These are phyloP conservation scores for Gaultheria prostrata DNA, from an alignment of 148 eudicot species.

Conservation along the genomic window DNA sequence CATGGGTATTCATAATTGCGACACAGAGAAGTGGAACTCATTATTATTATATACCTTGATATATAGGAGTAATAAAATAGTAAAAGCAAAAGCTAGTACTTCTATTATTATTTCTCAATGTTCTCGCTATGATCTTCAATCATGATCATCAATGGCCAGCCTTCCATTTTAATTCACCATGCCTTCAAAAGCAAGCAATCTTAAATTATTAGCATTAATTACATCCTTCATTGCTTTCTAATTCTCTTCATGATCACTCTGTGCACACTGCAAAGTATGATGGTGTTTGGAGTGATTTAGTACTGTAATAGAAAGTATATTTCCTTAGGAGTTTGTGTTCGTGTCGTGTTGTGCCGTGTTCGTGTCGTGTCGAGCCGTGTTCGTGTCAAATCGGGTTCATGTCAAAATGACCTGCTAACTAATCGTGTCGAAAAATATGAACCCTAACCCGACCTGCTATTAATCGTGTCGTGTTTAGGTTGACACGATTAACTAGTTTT, in stretches of 20 bases:
- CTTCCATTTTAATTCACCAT: slow-evolving; percentile 15
- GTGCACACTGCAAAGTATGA: too few species aligned
- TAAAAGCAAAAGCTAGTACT: slow-evolving; percentile 20
- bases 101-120: neutral
- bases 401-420: too few species aligned
- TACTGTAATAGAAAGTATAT: too few species aligned
- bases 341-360: too few species aligned
- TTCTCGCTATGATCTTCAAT: slow-evolving; percentile 22
- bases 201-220: neutral
- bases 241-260: neutral
- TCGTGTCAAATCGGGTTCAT: too few species aligned
- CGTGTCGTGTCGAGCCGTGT: too few species aligned
- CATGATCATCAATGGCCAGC: slow-evolving; percentile 21
- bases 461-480: too few species aligned
- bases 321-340: too few species aligned
- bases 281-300: too few species aligned
- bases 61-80: neutral
- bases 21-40: slow-evolving; percentile 13
- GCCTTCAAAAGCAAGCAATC: slow-evolving; percentile 27
- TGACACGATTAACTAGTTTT: too few species aligned
- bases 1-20: neutral
- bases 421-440: too few species aligned
- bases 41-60: slow-evolving; percentile 18
- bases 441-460: too few species aligned
- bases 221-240: neutral